phyloP scores from a whole-genome alignment of 2,329 filamentous ascomycete genomes.

The Colletotrichum navitas region DNA sequence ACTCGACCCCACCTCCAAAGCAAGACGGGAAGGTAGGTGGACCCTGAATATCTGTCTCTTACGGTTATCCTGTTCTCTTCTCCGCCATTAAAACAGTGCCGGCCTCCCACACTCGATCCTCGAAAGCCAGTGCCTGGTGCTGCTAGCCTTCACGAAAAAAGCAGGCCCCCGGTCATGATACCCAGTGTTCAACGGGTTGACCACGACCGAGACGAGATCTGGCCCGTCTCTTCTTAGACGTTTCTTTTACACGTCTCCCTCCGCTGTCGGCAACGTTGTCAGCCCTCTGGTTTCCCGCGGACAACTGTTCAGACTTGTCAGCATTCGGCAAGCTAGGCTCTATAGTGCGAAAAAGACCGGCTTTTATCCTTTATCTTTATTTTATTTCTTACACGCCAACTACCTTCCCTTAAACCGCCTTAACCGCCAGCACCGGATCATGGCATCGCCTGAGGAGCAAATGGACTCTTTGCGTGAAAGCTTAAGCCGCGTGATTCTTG shows the following conservation, averaged over 20 bases:
- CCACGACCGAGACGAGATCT: conserved; percentile 24
- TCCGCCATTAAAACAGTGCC: conserved; percentile 41
- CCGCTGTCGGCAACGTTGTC: background rate
- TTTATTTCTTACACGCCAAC: background rate
- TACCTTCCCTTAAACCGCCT: background rate
- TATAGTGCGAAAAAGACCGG: background rate
- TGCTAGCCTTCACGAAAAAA: conserved; percentile 13
- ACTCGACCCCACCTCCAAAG: conserved; percentile 36
- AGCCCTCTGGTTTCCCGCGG: conserved; percentile 5
- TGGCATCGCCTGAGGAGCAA: conserved; percentile 42
- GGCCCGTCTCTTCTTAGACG: conserved; percentile 21
- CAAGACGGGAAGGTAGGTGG: conserved; percentile 32
- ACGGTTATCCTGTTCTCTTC: conserved; percentile 27
- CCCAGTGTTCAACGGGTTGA: conserved; percentile 29
- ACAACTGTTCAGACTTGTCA: conserved; percentile 14
- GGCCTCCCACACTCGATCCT: conserved; percentile 33
- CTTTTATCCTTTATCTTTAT: background rate
- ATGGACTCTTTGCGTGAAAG: conserved; percentile 39
- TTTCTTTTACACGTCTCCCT: conserved; percentile 25
- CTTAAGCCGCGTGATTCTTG: conserved; percentile 41
- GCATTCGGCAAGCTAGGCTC: conserved; percentile 21
- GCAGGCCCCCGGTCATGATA: conserved; percentile 35
- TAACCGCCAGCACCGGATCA: conserved; percentile 24
- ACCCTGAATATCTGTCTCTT: conserved; percentile 42
- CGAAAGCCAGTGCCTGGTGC: conserved; percentile 22